Evolutionary conservation across 768 basidiomycete genomes (phyloP), one percentile per base, ranked within the genome.

Genomic region (Pleurotus pulmonarius): DNA sequence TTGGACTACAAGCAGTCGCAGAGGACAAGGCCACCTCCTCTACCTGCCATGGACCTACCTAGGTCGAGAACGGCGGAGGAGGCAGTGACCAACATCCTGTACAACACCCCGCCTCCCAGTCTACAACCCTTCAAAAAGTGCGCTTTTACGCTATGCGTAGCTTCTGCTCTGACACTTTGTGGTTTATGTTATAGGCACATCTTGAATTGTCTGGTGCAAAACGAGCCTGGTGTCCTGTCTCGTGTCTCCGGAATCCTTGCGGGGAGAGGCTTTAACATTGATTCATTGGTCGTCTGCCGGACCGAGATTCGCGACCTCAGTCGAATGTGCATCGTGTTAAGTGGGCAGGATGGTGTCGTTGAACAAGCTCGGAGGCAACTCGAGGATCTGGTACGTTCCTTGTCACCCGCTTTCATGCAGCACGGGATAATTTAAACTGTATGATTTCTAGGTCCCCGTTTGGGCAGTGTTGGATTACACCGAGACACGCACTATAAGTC

Each of bases 381-480:
- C 13, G 97, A 98, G 63, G 97, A 99, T 66, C 81, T 98, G 62
- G 96, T 97, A 67, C 59, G 92, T 81, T 20, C 12, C 9, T 5
- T 12, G 24, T 16, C 56, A 20, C 4, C 29, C 13, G 22, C 46
- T 40, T 46, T 48, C 2, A 16, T 26, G 1, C 7, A 34, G 29
- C 29, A 34, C 29, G 29, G 29, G 29, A 34, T n/a, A 22, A 20
- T 29, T 15, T 26, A 24, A 48, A 46, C 38, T 25, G 37, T n/a
- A 56, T 49, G 20, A 20, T 18, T 38, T 43, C 5, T 49, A 97
- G 96, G 95, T 99, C 24, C 97, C 96, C 49, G 97, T 99, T 3
- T 99, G 97, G 97, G 97, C 96, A 25, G 97, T 99, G 29, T 79
- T 99, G 58, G 95, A 99, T 73, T 99, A 98, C 70, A 98, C 96